Evolutionary conservation across 192 early-diverging fungal genomes (phyloP), one percentile per base, ranked within the genome.

Genomic region (Backusella tarrabulga): DNA sequence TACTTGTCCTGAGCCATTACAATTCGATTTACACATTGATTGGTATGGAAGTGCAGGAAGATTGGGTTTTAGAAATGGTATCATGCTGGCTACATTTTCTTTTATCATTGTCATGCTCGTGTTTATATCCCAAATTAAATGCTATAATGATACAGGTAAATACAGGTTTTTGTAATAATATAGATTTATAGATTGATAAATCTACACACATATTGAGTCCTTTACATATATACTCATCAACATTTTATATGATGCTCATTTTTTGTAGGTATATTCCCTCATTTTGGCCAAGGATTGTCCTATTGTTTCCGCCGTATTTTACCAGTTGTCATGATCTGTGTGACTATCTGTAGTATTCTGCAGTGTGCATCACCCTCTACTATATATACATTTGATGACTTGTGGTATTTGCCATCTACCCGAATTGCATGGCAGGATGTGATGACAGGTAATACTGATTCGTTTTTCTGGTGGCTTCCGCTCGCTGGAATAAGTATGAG

Each of bases 31-130:
- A 54, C 67, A 66, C 1, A 80, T 93, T 15, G 90, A 93, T 80
- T 87, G 85, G 83, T 93, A 93, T 77, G 91, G 91, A 42, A 91
- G 90, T 75, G 75, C 93, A 34, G 91, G 90, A 34, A 86, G 90
- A 26, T 78, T 91, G 42, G 84, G 92, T 7, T 91, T 92, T 77
- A 87, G 94, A 38, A 90, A 92, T 56, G 89, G 92, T 29, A 92
- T 92, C 72, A 87, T 89, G n/a, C 71, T 92, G 21, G 72, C 90
- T n/a, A 89, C 89, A 3, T 85, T 93, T 74, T 85, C 91, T 19
- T 92, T 90, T 75, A 83, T 92, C 7, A 90, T 90, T 71, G 87
- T 90, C 0, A 78, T 91, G 4, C 67, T 93, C 71, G 79, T 89
- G 5, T 38, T 92, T 29, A 72, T 80, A n/a, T 41, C 76, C 6